Percentiles rank a stretch among this genome's conserved stretches.
These are phyloP conservation scores for Microbotryum silenes-acaulis DNA, from an alignment of 1,284 basidiomycete genomes.

Conservation along the genomic window DNA sequence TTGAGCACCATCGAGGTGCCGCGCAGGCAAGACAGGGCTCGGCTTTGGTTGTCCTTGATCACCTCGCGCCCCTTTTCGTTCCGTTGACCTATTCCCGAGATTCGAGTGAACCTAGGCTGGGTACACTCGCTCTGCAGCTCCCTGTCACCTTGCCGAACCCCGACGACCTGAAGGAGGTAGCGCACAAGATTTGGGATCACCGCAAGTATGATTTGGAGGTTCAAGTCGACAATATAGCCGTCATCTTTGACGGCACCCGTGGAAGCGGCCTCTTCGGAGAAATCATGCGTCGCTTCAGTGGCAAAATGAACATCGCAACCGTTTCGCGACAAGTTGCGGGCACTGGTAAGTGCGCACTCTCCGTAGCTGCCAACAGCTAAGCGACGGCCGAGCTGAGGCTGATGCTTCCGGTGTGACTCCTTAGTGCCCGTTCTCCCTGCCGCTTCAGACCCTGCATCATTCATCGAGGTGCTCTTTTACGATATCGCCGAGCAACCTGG, in stretches of 20 bases:
- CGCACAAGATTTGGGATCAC: constrained; percentile 13
- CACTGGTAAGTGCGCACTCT: too few relatives aligned
- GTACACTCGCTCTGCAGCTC: constrained; percentile 18
- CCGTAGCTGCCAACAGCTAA: too few relatives aligned
- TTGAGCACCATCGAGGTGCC: not conserved
- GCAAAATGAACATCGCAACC: too few relatives aligned
- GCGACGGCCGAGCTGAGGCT: too few relatives aligned
- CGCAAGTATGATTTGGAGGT: constrained; percentile 17
- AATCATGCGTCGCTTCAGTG: not conserved
- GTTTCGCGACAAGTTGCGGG: too few relatives aligned
- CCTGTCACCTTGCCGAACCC: constrained; percentile 28
- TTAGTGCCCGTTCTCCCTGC: constrained; percentile 29
- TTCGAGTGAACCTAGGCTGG: constrained; percentile 13
- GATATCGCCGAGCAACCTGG: constrained; percentile 5
- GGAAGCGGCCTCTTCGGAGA: constrained; percentile 3
- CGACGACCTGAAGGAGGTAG: constrained; percentile 13
- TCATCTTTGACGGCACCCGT: constrained; percentile 3
- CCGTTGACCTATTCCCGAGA: constrained; percentile 20
- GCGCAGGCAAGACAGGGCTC: not conserved
- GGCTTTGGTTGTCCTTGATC: constrained; percentile 16
- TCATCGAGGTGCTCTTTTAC: constrained; percentile 16
- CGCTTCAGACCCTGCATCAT: constrained; percentile 17
- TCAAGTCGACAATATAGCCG: constrained; percentile 3
- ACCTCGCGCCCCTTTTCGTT: constrained; percentile 17
- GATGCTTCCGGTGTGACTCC: not conserved